Evolutionary conservation across 257 asterid genomes (phyloP), one percentile per base, ranked within the genome.

Genomic region (Solanum medicagineum): DNA sequence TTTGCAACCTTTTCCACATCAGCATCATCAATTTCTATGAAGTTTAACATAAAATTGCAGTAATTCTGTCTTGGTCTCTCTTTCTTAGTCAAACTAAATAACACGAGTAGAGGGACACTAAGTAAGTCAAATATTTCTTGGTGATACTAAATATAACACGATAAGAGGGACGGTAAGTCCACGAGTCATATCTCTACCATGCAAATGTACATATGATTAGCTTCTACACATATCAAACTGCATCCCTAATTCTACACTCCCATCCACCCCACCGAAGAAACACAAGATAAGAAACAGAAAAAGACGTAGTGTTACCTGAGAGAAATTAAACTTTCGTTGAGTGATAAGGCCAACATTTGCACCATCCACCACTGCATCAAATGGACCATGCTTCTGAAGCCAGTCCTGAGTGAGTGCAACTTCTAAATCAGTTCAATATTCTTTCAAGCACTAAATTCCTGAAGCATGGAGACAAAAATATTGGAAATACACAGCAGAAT

Each of bases 331-430:
- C 16, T 62, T 65, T 49, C 86, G 90, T 84, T 89, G 92, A 86
- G 91, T 89, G 87, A 89, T 80, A 77, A 97, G 94, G 54, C 97
- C 94, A 82, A 95, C 83, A 88, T 97, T 95, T 84, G 99, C 99
- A 83, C 97, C 99, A 88, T 97, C 98, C 63, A 97, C 90, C 19
- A 95, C 97, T 81, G 99, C 98, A 93, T 97, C 99, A 85, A 95
- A 97, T 84, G 99, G 99, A 87, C 98, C 99, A 71, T 92, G 88
- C 84, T 81, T 79, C 88, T 84, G 89, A 87, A 97, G 97, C 99
- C 99, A 97, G 84, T 94, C 98, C 99, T 97, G 92, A 74, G 89
- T 77, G 85, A 86, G 82, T 51, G 59, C 57, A 45, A 45, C 56
- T 44, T 45, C 55, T 20, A 45, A 0, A 73, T 73, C 59, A 73